Conservation (phyloP, 345 rosid species). For the Geranium rotundifolium region DNA sequence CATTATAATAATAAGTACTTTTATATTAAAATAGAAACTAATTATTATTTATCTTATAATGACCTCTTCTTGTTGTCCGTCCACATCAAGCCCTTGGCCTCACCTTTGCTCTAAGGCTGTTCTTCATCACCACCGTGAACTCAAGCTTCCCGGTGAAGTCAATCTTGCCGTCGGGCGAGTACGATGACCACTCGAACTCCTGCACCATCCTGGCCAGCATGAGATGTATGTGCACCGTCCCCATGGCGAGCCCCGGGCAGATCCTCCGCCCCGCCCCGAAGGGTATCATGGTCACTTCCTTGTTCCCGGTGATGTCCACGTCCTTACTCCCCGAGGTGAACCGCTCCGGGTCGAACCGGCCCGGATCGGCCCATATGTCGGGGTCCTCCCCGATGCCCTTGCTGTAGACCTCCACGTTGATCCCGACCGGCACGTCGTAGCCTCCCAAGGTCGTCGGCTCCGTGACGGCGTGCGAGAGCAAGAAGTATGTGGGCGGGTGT, state of each 20-base stretch:
- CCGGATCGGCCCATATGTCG: constrained; percentile 47
- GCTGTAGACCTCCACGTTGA: constrained; percentile 46
- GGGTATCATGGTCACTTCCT: constrained; percentile 59
- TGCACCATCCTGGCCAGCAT: constrained; percentile 91
- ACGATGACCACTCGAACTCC: constrained; percentile 67
- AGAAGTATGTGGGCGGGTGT: constrained; percentile 78
- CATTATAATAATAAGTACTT: too few relatives aligned
- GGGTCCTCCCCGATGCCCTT: constrained; percentile 55
- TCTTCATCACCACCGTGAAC: constrained; percentile 83
- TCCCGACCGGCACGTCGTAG: constrained; percentile 55
- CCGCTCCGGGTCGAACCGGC: constrained; percentile 69
- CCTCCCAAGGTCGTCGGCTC: constrained; percentile 65
- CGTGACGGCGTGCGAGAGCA: constrained; percentile 52
- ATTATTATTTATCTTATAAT: too few relatives aligned
- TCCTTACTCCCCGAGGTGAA: constrained; percentile 46
- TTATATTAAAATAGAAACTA: too few relatives aligned
- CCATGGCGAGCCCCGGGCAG: constrained; percentile 75
- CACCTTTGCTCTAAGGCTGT: constrained; percentile 46
- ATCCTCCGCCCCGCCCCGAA: constrained; percentile 80
- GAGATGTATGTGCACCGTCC: constrained; percentile 60
- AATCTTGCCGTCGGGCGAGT: constrained; percentile 30
- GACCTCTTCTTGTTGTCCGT: too few relatives aligned
- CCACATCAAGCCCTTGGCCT: constrained; percentile 35
- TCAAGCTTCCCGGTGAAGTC: constrained; percentile 63
- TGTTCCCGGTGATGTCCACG: constrained; percentile 68